Conservation (phyloP, 140 eudicot genomes). For the Eryngium alpinum region DNA sequence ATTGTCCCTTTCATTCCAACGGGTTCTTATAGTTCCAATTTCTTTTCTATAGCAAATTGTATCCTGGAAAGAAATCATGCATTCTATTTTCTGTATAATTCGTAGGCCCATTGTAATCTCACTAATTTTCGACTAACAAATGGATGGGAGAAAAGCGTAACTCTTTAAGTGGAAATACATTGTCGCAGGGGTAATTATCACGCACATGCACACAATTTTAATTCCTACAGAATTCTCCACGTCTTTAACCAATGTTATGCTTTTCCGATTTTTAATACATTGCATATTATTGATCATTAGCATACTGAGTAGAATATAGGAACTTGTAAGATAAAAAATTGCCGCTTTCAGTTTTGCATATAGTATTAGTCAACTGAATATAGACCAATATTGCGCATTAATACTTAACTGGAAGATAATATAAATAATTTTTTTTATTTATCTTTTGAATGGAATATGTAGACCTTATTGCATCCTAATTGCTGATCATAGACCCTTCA, state of each 20-base stretch:
- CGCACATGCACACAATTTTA: neutral
- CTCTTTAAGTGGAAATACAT: slow-evolving; percentile 86
- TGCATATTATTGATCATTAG: too few species aligned
- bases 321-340: too few species aligned
- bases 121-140: slow-evolving; percentile 76
- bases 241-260: neutral
- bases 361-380: too few species aligned
- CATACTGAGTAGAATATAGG: too few species aligned
- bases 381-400: too few species aligned
- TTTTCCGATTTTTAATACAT: neutral
- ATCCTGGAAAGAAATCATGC: neutral
- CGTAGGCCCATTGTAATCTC: slow-evolving; percentile 93
- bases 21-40: neutral
- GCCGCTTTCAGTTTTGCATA: too few species aligned
- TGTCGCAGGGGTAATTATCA: slow-evolving; percentile 73
- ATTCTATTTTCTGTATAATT: neutral
- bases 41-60: neutral
- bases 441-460: too few species aligned
- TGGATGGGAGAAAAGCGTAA: slow-evolving; percentile 95
- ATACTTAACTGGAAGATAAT: too few species aligned
- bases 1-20: neutral
- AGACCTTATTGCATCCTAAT: too few species aligned
- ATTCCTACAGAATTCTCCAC: neutral
- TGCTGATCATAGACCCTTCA: too few species aligned
- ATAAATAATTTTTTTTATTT: too few species aligned